phyloP scores from a whole-genome alignment of 208 protist genomes.

The Angomonas desouzai region DNA sequence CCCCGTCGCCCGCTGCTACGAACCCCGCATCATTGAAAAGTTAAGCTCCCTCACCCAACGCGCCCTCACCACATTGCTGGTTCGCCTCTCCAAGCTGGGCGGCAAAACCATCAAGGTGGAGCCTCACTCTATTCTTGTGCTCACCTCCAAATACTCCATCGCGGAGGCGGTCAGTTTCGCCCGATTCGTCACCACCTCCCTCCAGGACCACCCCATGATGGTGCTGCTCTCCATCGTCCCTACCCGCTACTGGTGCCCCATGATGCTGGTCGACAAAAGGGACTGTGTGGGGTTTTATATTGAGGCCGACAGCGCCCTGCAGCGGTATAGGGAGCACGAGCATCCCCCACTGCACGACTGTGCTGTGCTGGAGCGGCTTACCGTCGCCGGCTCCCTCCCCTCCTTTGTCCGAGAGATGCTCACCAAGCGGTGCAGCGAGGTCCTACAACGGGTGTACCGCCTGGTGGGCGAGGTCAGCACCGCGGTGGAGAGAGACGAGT shows the following conservation, averaged over 20 bases:
- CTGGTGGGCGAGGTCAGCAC: neutral
- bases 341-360: slow-evolving; percentile 23
- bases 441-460: slow-evolving; percentile 20
- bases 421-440: slow-evolving; percentile 17
- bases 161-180: slow-evolving; percentile 78
- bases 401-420: slow-evolving; percentile 19
- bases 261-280: slow-evolving; percentile 59
- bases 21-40: slow-evolving; percentile 78
- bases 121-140: slow-evolving; percentile 59
- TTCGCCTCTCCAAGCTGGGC: slow-evolving; percentile 83
- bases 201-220: slow-evolving; percentile 89
- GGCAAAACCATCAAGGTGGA: slow-evolving; percentile 80
- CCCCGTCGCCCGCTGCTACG: slow-evolving; percentile 71
- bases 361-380: slow-evolving; percentile 37
- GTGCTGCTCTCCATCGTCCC: slow-evolving; percentile 73
- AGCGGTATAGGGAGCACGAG: slow-evolving; percentile 18
- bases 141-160: slow-evolving; percentile 75
- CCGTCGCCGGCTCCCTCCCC: slow-evolving; percentile 47
- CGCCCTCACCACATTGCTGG: slow-evolving; percentile 67
- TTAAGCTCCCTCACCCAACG: slow-evolving; percentile 72
- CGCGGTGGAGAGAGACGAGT: slow-evolving; percentile 38
- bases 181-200: slow-evolving; percentile 62
- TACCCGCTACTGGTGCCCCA: slow-evolving; percentile 76
- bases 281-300: slow-evolving; percentile 68
- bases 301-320: slow-evolving; percentile 28